phyloP scores from a whole-genome alignment of 2,329 filamentous ascomycete species.

The Didymella arachidicola region DNA sequence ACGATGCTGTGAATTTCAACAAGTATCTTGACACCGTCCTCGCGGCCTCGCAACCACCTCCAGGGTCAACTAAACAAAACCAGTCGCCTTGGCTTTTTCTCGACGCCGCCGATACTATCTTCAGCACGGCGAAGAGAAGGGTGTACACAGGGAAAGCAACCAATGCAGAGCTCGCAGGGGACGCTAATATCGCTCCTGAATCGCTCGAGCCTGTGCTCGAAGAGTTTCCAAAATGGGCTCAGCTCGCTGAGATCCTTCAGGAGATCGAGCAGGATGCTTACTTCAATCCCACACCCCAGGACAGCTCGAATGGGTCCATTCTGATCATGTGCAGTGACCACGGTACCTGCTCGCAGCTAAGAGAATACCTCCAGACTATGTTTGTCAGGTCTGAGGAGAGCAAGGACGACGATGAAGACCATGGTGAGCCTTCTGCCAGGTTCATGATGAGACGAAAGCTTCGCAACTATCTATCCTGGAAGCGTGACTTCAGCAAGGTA shows the following conservation, averaged over 20 bases:
- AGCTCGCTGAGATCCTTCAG: conserved; percentile 87
- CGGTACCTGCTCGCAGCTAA: conserved; percentile 83
- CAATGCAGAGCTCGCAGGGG: conserved; percentile 60
- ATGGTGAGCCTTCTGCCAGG: conserved; percentile 71
- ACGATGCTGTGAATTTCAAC: conserved; percentile 90
- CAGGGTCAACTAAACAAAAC: conserved; percentile 84
- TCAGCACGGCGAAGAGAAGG: conserved; percentile 84
- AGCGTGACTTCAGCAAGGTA: conserved; percentile 84
- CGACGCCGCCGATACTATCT: conserved; percentile 92
- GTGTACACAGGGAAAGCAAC: conserved; percentile 81
- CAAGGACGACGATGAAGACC: conserved; percentile 58
- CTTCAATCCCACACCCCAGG: conserved; percentile 76
- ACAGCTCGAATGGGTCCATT: conserved; percentile 90
- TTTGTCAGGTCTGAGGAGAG: conserved; percentile 67
- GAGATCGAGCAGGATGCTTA: conserved; percentile 93
- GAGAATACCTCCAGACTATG: conserved; percentile 93
- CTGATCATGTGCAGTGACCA: conserved; percentile 95
- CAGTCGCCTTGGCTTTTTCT: conserved; percentile 97
- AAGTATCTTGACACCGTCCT: conserved; percentile 94
- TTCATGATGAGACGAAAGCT: conserved; percentile 92
- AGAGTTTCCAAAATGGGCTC: conserved; percentile 91
- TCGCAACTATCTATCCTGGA: conserved; percentile 88
- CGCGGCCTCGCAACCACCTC: conserved; percentile 85
- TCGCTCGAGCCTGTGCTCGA: conserved; percentile 83
- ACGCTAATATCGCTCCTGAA: conserved; percentile 60